Percentiles rank a stretch among this genome's conserved stretches.
These are phyloP conservation scores for Forsythia suspensa DNA, from an alignment of 257 asterid genomes.

Conservation along the genomic window DNA sequence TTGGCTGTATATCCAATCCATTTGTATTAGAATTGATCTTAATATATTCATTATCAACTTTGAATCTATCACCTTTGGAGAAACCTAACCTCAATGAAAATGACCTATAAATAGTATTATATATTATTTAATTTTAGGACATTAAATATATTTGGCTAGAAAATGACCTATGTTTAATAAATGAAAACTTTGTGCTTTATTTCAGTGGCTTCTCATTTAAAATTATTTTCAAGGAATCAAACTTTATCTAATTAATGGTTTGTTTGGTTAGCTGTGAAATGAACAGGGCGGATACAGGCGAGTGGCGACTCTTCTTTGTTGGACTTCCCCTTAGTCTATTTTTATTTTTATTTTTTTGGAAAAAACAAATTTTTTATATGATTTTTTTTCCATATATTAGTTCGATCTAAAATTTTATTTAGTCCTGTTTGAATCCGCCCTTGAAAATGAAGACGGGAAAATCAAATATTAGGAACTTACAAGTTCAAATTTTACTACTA, in stretches of 20 bases:
- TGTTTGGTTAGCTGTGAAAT: not conserved
- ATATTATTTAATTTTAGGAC: not conserved
- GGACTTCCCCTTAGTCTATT: too few relatives aligned
- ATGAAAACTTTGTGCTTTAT: slow-evolving; percentile 22
- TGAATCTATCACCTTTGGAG: not conserved
- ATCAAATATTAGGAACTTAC: not conserved
- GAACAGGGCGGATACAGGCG: too few relatives aligned
- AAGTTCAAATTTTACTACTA: too few relatives aligned
- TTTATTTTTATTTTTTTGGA: too few relatives aligned
- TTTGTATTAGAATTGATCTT: not conserved
- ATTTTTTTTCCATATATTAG: too few relatives aligned
- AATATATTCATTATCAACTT: not conserved
- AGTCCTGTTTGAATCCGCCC: too few relatives aligned
- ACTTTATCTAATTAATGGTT: slow-evolving; percentile 7
- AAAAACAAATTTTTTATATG: too few relatives aligned
- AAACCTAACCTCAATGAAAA: slow-evolving; percentile 1
- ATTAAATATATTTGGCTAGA: slow-evolving; percentile 25
- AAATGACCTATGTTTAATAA: slow-evolving; percentile 23
- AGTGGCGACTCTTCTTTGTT: too few relatives aligned
- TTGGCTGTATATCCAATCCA: not conserved
- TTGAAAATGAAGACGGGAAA: too few relatives aligned
- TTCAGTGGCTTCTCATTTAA: not conserved
- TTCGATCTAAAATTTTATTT: too few relatives aligned
- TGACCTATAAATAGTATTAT: not conserved
- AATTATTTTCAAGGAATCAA: not conserved